Evolutionary conservation across 371 early-diverging fungal species (phyloP), one percentile per base, ranked within the genome.

Genomic region (Mucor velutinosus): DNA sequence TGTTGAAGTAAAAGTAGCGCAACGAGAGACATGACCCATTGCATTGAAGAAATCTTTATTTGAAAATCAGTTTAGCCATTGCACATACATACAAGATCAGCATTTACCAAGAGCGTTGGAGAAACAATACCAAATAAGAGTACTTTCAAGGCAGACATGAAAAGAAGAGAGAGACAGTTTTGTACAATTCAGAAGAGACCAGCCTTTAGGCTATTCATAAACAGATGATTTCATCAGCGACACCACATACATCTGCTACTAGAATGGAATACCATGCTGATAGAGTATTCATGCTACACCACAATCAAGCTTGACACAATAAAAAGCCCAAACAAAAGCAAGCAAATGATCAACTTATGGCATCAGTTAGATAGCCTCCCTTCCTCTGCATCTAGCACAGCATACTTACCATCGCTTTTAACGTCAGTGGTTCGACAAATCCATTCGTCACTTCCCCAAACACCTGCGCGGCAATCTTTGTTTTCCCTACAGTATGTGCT

Each of bases 391-490:
- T 15, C 30, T 11, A 32, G 1, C 27, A 10, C 5, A 41, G 41
- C 6, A 41, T 4, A 5, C 25, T n/a, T 63, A 71, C 71, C 71
- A 71, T 71, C 4, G 71, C 62, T 63, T 71, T 71, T 1, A 66
- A 35, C 2, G 41, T 66, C 17, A 71, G 53, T 25, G 71, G 66
- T 2, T 71, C 71, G 14, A 66, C 51, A 35, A 71, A 62, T 1
- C 59, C 66, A 55, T 71, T 63, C 60, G 66, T 61, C 39, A 71
- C 19, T 58, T 71, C 71, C 2, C 71, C 71, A 53, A 71, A 41
- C 17, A 66, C 66, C 19, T 65, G 59, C 1, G 66, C 60, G 15
- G 58, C 64, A 30, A 71, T 63, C 23, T 66, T 66, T 19, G 66
- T 11, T 27, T 53, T 71, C 1, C 63, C 41, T 25, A 51, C 49